Evolutionary conservation across 2,329 filamentous ascomycete genomes (phyloP).

Genomic region (Fonsecaea pedrosoi): DNA sequence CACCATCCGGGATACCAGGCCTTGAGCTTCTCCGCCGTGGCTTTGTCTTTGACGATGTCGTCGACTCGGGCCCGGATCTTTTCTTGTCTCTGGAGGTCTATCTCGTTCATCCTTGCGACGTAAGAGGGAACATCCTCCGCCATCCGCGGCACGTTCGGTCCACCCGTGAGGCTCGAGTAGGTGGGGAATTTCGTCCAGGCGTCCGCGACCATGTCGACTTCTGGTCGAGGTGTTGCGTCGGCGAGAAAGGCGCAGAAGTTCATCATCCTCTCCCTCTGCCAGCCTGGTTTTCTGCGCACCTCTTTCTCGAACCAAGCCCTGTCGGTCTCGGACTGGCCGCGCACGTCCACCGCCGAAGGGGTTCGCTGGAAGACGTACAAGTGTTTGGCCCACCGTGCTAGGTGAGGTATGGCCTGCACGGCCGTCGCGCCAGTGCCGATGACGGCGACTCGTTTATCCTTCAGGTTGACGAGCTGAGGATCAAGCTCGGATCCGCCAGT

Average conservation of each 20-base stretch:
- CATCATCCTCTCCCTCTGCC: background rate
- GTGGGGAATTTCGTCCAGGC: slow-evolving; percentile 37
- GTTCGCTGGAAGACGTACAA: slow-evolving; percentile 40
- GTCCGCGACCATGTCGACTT: slow-evolving; percentile 39
- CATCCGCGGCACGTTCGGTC: background rate
- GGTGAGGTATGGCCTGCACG: slow-evolving; percentile 16
- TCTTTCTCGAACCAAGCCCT: slow-evolving; percentile 3
- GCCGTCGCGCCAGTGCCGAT: slow-evolving; percentile 32
- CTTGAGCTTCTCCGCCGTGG: slow-evolving; percentile 61
- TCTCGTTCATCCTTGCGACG: background rate
- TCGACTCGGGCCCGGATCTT: background rate
- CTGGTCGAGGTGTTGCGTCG: background rate
- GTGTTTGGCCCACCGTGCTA: slow-evolving; percentile 3
- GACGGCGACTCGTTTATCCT: slow-evolving; percentile 28
- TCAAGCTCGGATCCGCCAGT: slow-evolving; percentile 47
- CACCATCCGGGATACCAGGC: slow-evolving; percentile 68
- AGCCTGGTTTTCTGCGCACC: background rate
- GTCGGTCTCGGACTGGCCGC: slow-evolving; percentile 28
- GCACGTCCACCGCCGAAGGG: slow-evolving; percentile 50
- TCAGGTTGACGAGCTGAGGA: slow-evolving; percentile 48
- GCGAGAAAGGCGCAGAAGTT: background rate
- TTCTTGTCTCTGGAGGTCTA: background rate
- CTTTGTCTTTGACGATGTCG: slow-evolving; percentile 52
- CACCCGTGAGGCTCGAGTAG: background rate
- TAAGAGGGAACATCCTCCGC: background rate